A percentile compares a stretch with the other conserved stretches of the same genome.
Evolutionary conservation across 1,139 yeast genomes (phyloP).

Genomic region (Candida buenavistaensis): DNA sequence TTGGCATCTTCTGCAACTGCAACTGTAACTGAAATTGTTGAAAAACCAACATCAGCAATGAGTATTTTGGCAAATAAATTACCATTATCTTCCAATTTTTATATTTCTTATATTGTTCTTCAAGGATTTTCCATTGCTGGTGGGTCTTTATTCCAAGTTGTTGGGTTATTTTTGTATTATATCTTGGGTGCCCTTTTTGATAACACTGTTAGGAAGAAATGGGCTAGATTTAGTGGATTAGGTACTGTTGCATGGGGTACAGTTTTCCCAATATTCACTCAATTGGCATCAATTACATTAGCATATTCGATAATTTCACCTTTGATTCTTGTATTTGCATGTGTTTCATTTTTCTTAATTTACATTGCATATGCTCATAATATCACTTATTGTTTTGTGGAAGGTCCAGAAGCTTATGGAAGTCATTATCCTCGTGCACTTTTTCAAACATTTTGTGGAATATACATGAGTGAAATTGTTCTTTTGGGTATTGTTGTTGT

Average conservation of each 20-base stretch:
- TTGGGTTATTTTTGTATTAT: conserved; percentile 67
- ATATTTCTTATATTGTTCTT: conserved; percentile 65
- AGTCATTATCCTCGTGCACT: conserved; percentile 84
- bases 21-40: conserved; percentile 65
- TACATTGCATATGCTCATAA: conserved; percentile 82
- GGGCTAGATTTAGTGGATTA: conserved; percentile 66
- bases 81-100: conserved; percentile 90
- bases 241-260: conserved; percentile 83
- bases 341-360: conserved; percentile 65
- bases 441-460: conserved; percentile 83
- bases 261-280: conserved; percentile 78
- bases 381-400: conserved; percentile 65
- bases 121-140: conserved; percentile 86
- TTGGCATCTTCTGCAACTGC: conserved; percentile 73
- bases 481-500: conserved; percentile 82
- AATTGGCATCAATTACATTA: conserved; percentile 75
- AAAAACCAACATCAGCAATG: conserved; percentile 70
- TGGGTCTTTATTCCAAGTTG: conserved; percentile 77
- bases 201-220: conserved; percentile 83
- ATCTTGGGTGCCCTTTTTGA: conserved; percentile 71
- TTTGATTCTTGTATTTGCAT: conserved; percentile 62
- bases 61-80: conserved; percentile 65
- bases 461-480: conserved; percentile 85
- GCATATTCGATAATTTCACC: conserved; percentile 87
- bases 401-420: conserved; percentile 75